phyloP scores from a whole-genome alignment of 768 basidiomycete genomes.

The Suillus placidus region DNA sequence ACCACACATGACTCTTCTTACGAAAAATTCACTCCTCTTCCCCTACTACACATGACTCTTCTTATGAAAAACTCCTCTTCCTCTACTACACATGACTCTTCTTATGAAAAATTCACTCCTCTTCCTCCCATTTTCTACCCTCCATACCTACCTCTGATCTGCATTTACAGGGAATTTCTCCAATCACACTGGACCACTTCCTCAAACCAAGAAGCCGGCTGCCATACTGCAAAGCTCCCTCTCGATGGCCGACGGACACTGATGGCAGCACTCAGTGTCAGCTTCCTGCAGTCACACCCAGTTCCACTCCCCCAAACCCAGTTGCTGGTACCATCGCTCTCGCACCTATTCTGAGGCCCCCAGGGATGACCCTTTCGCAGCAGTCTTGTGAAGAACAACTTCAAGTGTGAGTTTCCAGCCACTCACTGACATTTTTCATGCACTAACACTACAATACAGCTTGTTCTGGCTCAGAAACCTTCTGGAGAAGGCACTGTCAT shows the following conservation, averaged over 20 bases:
- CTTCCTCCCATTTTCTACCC: too few species aligned
- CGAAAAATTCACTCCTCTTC: too few species aligned
- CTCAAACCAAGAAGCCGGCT: background rate
- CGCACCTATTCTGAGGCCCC: background rate
- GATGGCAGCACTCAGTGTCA: background rate
- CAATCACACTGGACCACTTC: background rate
- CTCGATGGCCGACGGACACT: background rate
- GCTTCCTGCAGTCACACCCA: too few species aligned
- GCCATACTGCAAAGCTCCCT: background rate
- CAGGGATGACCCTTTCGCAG: background rate
- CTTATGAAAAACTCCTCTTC: too few species aligned
- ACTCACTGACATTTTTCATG: background rate
- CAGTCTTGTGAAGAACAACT: constrained; percentile 14
- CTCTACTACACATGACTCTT: too few species aligned
- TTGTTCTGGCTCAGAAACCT: background rate
- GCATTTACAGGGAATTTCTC: background rate
- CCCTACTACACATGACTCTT: too few species aligned
- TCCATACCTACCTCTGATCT: too few species aligned
- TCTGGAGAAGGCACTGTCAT: constrained; percentile 19
- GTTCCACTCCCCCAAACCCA: too few species aligned
- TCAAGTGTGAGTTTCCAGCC: constrained; percentile 13
- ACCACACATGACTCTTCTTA: too few species aligned
- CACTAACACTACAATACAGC: constrained; percentile 8
- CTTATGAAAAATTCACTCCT: too few species aligned
- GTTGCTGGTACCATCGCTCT: too few species aligned